Evolutionary conservation across 2,329 filamentous ascomycete genomes (phyloP).

Genomic region (Arthrobotrys sphaeroides): DNA sequence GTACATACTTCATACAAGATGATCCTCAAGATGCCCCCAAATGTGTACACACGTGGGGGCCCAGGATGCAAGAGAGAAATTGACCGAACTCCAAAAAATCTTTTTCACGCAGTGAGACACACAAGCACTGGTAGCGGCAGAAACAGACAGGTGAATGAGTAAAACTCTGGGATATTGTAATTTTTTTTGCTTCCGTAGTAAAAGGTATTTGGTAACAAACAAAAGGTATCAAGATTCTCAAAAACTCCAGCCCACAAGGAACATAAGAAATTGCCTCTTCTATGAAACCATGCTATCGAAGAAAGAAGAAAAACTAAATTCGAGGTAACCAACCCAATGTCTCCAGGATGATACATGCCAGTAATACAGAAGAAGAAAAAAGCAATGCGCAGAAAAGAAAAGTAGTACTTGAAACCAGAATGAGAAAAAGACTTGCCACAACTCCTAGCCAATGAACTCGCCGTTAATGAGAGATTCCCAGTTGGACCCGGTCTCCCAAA

Average conservation of each 20-base stretch:
- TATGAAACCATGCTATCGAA: slow-evolving; percentile 36
- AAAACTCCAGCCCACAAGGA: slow-evolving; percentile 35
- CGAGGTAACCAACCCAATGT: slow-evolving; percentile 39
- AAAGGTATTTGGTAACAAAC: slow-evolving; percentile 22
- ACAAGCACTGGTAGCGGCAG: neutral
- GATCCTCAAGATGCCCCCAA: slow-evolving; percentile 2
- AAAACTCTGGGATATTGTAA: slow-evolving; percentile 1
- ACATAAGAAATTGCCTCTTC: slow-evolving; percentile 36
- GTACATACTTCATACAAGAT: neutral
- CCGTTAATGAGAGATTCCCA: slow-evolving; percentile 75
- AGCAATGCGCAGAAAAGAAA: slow-evolving; percentile 17
- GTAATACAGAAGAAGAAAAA: slow-evolving; percentile 38
- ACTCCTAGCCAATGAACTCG: slow-evolving; percentile 72
- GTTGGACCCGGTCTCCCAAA: slow-evolving; percentile 73
- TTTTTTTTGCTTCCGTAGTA: slow-evolving; percentile 11
- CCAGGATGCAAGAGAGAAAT: slow-evolving; percentile 1
- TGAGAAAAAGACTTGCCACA: slow-evolving; percentile 43
- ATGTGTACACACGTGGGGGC: slow-evolving; percentile 2
- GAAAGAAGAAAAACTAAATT: slow-evolving; percentile 13
- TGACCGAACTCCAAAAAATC: slow-evolving; percentile 34
- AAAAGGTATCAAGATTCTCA: slow-evolving; percentile 45
- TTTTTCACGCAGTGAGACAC: slow-evolving; percentile 26
- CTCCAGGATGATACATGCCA: slow-evolving; percentile 44
- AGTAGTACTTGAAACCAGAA: slow-evolving; percentile 1
- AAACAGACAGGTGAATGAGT: slow-evolving; percentile 8